Percentiles rank a stretch among this genome's conserved stretches.
These are phyloP conservation scores for Spizellomyces sp. DNA, from an alignment of 192 early-diverging fungal species.

Conservation along the genomic window DNA sequence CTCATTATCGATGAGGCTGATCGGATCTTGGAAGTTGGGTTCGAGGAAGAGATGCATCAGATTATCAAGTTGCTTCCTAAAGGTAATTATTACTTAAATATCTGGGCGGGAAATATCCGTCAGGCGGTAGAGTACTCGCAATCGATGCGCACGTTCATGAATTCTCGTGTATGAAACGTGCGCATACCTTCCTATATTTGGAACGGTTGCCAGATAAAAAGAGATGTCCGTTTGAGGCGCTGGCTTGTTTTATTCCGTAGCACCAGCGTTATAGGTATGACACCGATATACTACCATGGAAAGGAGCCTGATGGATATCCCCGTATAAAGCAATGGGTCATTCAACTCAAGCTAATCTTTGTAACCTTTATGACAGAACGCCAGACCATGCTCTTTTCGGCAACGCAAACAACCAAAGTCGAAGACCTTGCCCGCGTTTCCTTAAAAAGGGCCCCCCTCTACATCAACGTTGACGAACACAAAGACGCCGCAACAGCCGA, in stretches of 20 bases:
- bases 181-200: too few species aligned
- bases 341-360: neutral
- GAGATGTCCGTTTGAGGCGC: slow-evolving; percentile 35
- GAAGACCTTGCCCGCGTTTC: slow-evolving; percentile 98
- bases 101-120: too few species aligned
- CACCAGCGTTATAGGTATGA: slow-evolving; percentile 38
- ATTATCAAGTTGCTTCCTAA: slow-evolving; percentile 92
- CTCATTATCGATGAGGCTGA: slow-evolving; percentile 97
- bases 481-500: slow-evolving; percentile 95
- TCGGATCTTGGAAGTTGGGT: slow-evolving; percentile 96
- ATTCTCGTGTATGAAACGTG: too few species aligned
- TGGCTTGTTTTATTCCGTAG: slow-evolving; percentile 1
- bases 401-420: slow-evolving; percentile 99
- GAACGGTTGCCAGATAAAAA: slow-evolving; percentile 23
- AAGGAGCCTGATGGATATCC: too few species aligned
- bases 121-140: too few species aligned
- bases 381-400: slow-evolving; percentile 98
- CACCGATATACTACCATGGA: slow-evolving; percentile 9
- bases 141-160: too few species aligned
- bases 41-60: slow-evolving; percentile 98
- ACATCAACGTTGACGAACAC: slow-evolving; percentile 98
- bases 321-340: too few species aligned
- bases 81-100: slow-evolving; percentile 42
- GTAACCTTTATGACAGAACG: slow-evolving; percentile 60
- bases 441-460: slow-evolving; percentile 91